Evolutionary conservation across 768 basidiomycete species (phyloP), one percentile per base, ranked within the genome.

Genomic region (Leucosporidium scottii): DNA sequence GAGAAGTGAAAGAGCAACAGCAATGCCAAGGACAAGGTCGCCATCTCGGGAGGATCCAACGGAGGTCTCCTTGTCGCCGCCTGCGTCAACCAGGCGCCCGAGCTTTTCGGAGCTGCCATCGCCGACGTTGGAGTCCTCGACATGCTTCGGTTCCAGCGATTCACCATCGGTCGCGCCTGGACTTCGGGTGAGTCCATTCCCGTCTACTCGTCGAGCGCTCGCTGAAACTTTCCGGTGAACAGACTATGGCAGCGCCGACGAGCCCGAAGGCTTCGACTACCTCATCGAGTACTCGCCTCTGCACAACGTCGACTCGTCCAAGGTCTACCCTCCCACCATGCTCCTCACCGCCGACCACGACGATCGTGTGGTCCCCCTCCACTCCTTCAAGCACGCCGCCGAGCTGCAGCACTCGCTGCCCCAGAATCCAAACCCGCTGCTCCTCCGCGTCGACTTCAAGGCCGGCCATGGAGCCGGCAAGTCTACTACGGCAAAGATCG

Each of bases 1-100:
- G n/a, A n/a, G n/a, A n/a, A n/a, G n/a, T n/a, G n/a, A n/a, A n/a
- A n/a, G n/a, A n/a, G n/a, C n/a, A n/a, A n/a, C n/a, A n/a, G n/a
- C n/a, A n/a, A n/a, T n/a, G 86, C 83, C 4, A 79, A 82, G 28
- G 86, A 85, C 4, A 90, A 90, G 76, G 82, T 91, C 3, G 84
- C 83, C 13, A 87, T 91, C 65, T 88, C 86, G 65, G 90, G 90
- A 6, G 87, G 83, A 4, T 90, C 89, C 4, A 91, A 91, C 75
- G 90, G 89, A 79, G 89, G 89, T 84, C 80, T 91, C 3, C 83
- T 91, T 30, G 83, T 91, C n/a, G 85, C 84, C n/a, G 89, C 89
- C n/a, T 91, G 87, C 70, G 81, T 88, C 56, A 88, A 90, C 68
- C 86, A 87, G 49, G 89, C 89, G 0, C 87, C 87, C 1, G 84